Percentiles rank a stretch among this genome's conserved stretches.
Evolutionary conservation across 176 grass and related monocot genomes (phyloP).

Genomic region (Ensete ventricosum): DNA sequence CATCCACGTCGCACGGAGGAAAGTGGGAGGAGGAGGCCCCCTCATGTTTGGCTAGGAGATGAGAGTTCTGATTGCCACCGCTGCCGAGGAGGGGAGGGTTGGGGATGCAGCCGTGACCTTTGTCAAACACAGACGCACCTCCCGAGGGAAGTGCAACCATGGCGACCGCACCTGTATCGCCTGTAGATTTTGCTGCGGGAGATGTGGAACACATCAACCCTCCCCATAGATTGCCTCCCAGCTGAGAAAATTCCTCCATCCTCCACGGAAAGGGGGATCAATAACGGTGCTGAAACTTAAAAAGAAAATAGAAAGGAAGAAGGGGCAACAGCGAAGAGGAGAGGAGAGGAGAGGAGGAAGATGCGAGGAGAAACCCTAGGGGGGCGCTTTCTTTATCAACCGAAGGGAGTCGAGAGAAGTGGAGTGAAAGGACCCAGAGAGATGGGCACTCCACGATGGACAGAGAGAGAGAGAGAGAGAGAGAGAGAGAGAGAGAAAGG

Average conservation of each 20-base stretch:
- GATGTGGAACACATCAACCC: constrained; percentile 9
- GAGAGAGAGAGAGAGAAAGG: constrained; percentile 16
- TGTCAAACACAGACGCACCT: not conserved
- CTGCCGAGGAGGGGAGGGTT: constrained; percentile 31
- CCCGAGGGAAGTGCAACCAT: constrained; percentile 5
- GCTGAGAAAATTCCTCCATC: constrained; percentile 22
- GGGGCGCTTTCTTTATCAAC: constrained; percentile 13
- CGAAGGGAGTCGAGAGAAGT: constrained; percentile 6
- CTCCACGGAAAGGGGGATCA: not conserved
- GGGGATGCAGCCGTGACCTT: constrained; percentile 4
- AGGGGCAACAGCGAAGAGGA: not conserved
- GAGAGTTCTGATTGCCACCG: constrained; percentile 16
- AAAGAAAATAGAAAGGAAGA: not conserved
- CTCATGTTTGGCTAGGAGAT: constrained; percentile 43
- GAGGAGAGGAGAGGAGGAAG: constrained; percentile 2
- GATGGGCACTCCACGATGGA: constrained; percentile 53
- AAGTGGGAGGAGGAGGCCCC: constrained; percentile 60
- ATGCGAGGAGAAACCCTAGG: constrained; percentile 17
- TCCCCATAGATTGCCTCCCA: constrained; percentile 6
- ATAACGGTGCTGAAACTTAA: not conserved
- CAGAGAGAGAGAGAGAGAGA: constrained; percentile 17
- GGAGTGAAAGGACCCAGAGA: constrained; percentile 19
- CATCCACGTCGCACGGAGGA: constrained; percentile 41
- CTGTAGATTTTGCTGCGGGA: not conserved
- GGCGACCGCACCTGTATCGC: not conserved